Evolutionary conservation across 2,329 filamentous ascomycete genomes (phyloP).

Genomic region (Diaporthe ampelina): DNA sequence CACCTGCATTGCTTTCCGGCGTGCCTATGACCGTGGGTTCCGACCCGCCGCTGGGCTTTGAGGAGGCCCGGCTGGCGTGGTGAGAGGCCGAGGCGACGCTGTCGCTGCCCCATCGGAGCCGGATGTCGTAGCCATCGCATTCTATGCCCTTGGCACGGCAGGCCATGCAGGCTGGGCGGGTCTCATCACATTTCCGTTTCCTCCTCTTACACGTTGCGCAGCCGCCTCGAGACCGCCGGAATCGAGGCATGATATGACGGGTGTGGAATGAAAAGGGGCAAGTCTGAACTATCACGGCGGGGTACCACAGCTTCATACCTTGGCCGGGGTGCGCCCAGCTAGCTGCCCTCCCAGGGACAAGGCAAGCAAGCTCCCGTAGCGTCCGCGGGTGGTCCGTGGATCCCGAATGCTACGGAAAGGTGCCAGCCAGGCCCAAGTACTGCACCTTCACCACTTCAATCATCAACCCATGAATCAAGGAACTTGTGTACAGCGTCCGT

Average conservation of each 20-base stretch:
- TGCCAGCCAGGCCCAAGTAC: neutral
- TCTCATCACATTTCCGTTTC: slow-evolving; percentile 21
- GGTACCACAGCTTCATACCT: slow-evolving; percentile 8
- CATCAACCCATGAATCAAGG: neutral
- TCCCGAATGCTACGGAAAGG: neutral
- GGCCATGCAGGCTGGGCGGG: slow-evolving; percentile 4
- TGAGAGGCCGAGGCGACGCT: slow-evolving; percentile 2
- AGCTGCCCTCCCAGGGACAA: neutral
- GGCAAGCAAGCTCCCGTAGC: neutral
- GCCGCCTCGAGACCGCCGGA: slow-evolving; percentile 15
- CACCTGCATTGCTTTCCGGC: slow-evolving; percentile 8
- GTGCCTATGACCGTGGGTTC: neutral
- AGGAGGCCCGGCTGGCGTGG: neutral
- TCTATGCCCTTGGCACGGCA: slow-evolving; percentile 21
- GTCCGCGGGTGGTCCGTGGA: neutral
- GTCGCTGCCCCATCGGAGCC: slow-evolving; percentile 6
- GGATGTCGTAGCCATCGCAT: slow-evolving; percentile 18
- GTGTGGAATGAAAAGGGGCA: neutral
- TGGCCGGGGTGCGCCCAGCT: slow-evolving; percentile 1
- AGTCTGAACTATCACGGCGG: neutral
- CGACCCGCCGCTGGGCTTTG: neutral
- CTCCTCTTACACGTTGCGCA: slow-evolving; percentile 23
- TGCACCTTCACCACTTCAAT: neutral
- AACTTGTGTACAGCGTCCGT: neutral
- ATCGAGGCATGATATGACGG: slow-evolving; percentile 26